phyloP scores from a whole-genome alignment of 345 rosid species.

The Litchi chinensis region DNA sequence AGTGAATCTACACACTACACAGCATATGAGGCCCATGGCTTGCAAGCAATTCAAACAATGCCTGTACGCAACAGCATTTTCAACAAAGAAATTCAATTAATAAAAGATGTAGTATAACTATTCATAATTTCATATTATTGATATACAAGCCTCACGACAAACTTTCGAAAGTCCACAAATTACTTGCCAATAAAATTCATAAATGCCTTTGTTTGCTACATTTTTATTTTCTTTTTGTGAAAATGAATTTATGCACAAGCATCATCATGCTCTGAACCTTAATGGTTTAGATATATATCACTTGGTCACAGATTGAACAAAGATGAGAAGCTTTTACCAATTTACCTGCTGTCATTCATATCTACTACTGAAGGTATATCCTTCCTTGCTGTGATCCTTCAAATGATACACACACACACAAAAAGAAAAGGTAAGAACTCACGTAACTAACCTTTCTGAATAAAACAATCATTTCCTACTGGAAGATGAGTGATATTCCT shows the following conservation, averaged over 20 bases:
- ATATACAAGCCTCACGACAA: not conserved
- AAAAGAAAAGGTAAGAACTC: not conserved
- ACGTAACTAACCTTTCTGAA: conserved; percentile 2
- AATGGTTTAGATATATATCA: not conserved
- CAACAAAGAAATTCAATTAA: too few relatives aligned
- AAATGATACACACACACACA: too few relatives aligned
- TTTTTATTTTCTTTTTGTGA: too few relatives aligned
- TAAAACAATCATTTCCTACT: conserved; percentile 24
- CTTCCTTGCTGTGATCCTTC: not conserved
- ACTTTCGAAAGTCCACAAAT: not conserved
- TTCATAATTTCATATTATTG: not conserved
- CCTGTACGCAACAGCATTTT: not conserved
- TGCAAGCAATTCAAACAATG: not conserved
- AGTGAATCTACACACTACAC: not conserved
- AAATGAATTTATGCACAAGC: not conserved
- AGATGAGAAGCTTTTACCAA: too few relatives aligned
- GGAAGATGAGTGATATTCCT: conserved; percentile 41
- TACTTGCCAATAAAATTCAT: not conserved
- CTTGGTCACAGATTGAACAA: not conserved
- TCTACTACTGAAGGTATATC: not conserved
- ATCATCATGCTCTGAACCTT: not conserved
- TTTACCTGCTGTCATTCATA: not conserved
- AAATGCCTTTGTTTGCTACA: not conserved
- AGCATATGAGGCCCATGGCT: not conserved
- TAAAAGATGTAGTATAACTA: not conserved